A percentile compares a stretch with the other conserved stretches of the same genome.
phyloP scores from a whole-genome alignment of 176 grass and related monocot genomes.

The Puccinellia tenuiflora region DNA sequence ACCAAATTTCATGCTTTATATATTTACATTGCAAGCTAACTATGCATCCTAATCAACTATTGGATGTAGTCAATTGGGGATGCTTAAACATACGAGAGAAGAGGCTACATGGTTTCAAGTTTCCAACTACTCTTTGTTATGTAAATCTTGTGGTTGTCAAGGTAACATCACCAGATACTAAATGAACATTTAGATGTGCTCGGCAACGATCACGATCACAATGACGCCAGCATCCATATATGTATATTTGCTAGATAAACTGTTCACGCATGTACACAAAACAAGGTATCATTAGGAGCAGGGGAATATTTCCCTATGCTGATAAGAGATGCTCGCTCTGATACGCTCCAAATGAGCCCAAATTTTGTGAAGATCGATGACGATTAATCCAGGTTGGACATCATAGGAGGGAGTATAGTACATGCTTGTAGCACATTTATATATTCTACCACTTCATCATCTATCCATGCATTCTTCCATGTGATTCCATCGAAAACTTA shows the following conservation, averaged over 20 bases:
- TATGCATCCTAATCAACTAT: neutral
- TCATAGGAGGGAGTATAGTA: neutral
- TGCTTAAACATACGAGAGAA: neutral
- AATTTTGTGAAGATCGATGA: neutral
- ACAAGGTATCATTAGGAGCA: neutral
- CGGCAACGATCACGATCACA: neutral
- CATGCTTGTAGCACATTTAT: neutral
- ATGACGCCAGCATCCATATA: neutral
- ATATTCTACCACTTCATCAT: neutral
- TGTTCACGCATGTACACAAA: neutral
- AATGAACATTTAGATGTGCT: neutral
- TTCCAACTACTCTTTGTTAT: neutral
- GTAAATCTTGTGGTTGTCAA: neutral
- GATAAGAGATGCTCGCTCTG: neutral
- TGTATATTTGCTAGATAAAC: neutral
- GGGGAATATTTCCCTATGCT: neutral
- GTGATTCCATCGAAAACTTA: neutral
- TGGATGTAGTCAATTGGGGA: neutral
- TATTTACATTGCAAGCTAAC: neutral
- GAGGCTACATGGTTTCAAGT: neutral
- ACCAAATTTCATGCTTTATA: neutral
- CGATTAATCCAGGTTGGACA: neutral
- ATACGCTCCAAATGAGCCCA: neutral
- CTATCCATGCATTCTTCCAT: neutral
- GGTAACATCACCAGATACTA: constrained; percentile 6